A percentile compares a stretch with the other conserved stretches of the same genome.
Evolutionary conservation across 2,329 filamentous ascomycete species (phyloP).

Genomic region (Pseudocercospora crystallina): DNA sequence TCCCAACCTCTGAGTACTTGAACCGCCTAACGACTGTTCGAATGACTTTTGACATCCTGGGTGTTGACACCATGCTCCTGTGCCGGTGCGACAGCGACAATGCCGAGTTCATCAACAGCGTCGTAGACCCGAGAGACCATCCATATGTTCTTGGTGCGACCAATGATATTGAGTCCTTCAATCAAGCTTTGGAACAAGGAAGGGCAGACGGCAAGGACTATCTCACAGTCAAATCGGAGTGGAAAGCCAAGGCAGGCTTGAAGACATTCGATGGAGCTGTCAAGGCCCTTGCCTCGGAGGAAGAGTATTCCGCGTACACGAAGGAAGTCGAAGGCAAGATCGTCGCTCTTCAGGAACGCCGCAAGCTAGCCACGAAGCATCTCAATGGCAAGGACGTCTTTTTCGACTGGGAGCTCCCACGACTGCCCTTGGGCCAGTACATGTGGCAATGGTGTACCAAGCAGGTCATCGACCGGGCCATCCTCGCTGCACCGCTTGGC

Average conservation of each 20-base stretch:
- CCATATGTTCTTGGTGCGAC: conserved; percentile 12
- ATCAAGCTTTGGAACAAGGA: conserved; percentile 5
- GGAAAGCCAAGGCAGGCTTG: conserved; percentile 8
- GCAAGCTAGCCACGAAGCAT: conserved; percentile 1
- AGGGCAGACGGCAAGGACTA: conserved; percentile 11
- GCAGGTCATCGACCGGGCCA: conserved; percentile 13
- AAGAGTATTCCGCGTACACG: conserved; percentile 1
- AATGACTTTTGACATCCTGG: conserved; percentile 14
- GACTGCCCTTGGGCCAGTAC: conserved; percentile 10
- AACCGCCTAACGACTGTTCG: conserved; percentile 10
- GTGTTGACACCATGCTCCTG: conserved; percentile 12
- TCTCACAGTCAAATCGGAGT: conserved; percentile 10
- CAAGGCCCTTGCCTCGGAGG: not conserved
- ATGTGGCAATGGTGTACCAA: conserved; percentile 15
- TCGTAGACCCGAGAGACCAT: conserved; percentile 13
- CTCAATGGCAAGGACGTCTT: conserved; percentile 6
- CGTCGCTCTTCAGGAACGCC: conserved; percentile 4
- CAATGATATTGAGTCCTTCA: conserved; percentile 10
- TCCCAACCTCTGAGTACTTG: conserved; percentile 12
- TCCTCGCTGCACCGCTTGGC: conserved; percentile 9
- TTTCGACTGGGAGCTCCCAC: conserved; percentile 11
- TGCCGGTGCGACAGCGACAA: conserved; percentile 16
- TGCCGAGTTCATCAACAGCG: conserved; percentile 17
- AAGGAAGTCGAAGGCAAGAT: conserved; percentile 5
- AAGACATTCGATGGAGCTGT: conserved; percentile 12